Conservation (phyloP, 108 stramenopile species). For the Seminavis robusta region DNA sequence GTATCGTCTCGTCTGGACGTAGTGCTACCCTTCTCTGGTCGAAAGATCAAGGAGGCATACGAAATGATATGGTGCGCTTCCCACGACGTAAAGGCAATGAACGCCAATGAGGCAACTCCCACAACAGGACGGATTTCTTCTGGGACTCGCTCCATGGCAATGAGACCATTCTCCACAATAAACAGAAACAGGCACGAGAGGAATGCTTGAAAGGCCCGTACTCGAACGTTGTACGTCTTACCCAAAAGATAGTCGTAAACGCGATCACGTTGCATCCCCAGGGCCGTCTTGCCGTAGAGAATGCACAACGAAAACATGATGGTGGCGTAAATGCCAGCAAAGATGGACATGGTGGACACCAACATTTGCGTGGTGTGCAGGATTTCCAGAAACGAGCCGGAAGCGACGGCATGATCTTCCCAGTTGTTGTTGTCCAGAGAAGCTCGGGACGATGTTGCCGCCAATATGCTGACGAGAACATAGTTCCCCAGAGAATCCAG, state of each 20-base stretch:
- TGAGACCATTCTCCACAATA: slow-evolving; percentile 1
- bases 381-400: not conserved
- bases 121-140: too few species aligned
- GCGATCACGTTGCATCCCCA: slow-evolving; percentile 9
- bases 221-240: not conserved
- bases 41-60: too few species aligned
- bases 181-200: not conserved
- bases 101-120: too few species aligned
- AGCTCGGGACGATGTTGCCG: not conserved
- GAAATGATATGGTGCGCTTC: too few species aligned
- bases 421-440: not conserved
- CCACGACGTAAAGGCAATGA: too few species aligned
- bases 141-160: not conserved
- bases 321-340: slow-evolving; percentile 18
- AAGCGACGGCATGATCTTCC: not conserved
- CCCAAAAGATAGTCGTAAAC: slow-evolving; percentile 2
- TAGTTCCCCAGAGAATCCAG: slow-evolving; percentile 2
- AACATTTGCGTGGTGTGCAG: not conserved
- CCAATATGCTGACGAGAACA: not conserved
- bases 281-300: slow-evolving; percentile 20
- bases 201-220: slow-evolving; percentile 8
- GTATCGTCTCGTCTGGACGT: too few species aligned
- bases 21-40: too few species aligned
- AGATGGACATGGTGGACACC: not conserved
- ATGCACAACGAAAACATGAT: slow-evolving; percentile 15